These are phyloP conservation scores for Diaporthe capsici DNA, from an alignment of 2,329 filamentous ascomycete genomes.

Conservation along the genomic window DNA sequence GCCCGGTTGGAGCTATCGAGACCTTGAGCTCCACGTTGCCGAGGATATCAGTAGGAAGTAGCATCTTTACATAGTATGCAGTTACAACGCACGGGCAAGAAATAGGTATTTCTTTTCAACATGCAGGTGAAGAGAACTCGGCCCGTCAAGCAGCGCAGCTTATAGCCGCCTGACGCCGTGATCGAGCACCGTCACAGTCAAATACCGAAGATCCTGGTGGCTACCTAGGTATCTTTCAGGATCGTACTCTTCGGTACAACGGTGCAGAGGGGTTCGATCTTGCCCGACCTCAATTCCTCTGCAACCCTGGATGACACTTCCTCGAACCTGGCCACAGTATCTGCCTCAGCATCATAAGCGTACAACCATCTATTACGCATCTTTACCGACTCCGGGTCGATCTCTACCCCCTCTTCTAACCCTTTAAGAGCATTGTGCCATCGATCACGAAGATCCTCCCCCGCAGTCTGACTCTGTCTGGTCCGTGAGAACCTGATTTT, in stretches of 20 bases:
- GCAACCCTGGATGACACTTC: conserved; percentile 55
- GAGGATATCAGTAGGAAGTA: background rate
- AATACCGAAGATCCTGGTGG: background rate
- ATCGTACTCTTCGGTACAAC: background rate
- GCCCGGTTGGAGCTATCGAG: background rate
- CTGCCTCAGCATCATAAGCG: conserved; percentile 61
- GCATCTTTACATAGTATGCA: no score
- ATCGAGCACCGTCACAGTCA: background rate
- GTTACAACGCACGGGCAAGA: no score
- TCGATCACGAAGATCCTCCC: conserved; percentile 58
- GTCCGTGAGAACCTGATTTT: conserved; percentile 58
- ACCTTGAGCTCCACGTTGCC: background rate
- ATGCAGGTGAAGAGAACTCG: background rate
- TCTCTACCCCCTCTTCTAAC: conserved; percentile 56
- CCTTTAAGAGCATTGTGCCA: conserved; percentile 60
- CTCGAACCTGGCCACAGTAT: conserved; percentile 57
- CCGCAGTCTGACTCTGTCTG: conserved; percentile 58
- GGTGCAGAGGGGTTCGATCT: conserved; percentile 45
- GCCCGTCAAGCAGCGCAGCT: background rate
- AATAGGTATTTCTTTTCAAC: background rate
- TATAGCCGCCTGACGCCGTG: background rate
- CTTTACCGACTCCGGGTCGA: conserved; percentile 61
- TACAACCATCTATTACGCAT: conserved; percentile 64
- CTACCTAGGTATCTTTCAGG: background rate
- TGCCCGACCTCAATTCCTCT: conserved; percentile 52